Evolutionary conservation across 176 grass and related monocot genomes (phyloP).

Genomic region (Carex pumila): DNA sequence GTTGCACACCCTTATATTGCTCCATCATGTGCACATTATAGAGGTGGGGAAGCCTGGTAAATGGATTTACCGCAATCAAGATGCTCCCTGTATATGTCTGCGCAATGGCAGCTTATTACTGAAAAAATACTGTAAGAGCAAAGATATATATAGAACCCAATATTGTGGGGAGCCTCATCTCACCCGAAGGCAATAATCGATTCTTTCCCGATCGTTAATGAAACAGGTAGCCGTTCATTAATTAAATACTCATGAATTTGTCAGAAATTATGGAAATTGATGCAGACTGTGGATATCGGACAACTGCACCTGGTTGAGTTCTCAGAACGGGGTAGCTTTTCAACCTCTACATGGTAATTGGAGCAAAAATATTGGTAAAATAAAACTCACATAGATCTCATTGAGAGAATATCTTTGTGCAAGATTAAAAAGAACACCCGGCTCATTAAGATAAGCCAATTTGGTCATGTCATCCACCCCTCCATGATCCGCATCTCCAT

Average conservation of each 20-base stretch:
- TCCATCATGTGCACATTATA: slow-evolving; percentile 74
- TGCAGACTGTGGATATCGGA: neutral
- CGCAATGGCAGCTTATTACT: neutral
- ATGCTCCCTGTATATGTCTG: slow-evolving; percentile 83
- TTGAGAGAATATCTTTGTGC: slow-evolving; percentile 52
- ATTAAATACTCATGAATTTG: neutral
- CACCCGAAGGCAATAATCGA: neutral
- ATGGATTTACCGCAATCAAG: slow-evolving; percentile 72
- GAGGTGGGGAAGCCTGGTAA: slow-evolving; percentile 53
- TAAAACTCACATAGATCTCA: slow-evolving; percentile 68
- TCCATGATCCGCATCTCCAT: slow-evolving; percentile 50
- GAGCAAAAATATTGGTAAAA: neutral
- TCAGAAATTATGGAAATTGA: neutral
- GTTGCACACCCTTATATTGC: slow-evolving; percentile 64
- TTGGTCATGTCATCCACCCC: slow-evolving; percentile 90
- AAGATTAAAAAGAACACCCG: slow-evolving; percentile 67
- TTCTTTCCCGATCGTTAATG: neutral
- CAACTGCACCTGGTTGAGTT: neutral
- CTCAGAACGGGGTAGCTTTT: neutral
- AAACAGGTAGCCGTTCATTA: too few relatives aligned
- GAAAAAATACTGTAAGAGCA: neutral
- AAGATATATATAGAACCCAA: slow-evolving; percentile 8
- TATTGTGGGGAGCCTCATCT: neutral
- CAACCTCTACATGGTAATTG: neutral
- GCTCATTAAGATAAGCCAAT: slow-evolving; percentile 63